Percentiles rank a stretch among this genome's conserved stretches.
These are phyloP conservation scores for Trametes meyenii DNA, from an alignment of 768 basidiomycete genomes.

Conservation along the genomic window DNA sequence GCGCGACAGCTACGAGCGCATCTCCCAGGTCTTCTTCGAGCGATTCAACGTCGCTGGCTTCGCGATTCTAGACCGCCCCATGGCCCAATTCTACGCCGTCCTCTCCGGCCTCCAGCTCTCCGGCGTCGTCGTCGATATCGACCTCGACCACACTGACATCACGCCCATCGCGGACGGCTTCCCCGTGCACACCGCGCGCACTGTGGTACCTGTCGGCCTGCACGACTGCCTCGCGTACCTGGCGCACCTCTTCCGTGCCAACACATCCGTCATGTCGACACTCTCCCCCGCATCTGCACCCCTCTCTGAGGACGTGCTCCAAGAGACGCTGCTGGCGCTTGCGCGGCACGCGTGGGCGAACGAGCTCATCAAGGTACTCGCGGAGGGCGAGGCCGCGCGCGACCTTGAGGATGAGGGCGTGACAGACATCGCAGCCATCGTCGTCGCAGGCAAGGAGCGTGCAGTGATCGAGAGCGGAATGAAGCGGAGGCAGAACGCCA, in stretches of 20 bases:
- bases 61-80: conserved; percentile 77
- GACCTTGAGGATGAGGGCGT: conserved; percentile 60
- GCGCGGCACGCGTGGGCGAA: conserved; percentile 64
- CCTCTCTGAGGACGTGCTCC: conserved; percentile 48
- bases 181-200: conserved; percentile 54
- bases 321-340: conserved; percentile 61
- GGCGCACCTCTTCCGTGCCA: conserved; percentile 69
- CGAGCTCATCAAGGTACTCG: conserved; percentile 71
- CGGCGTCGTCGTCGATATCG: conserved; percentile 84
- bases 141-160: conserved; percentile 73
- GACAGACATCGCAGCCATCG: conserved; percentile 86
- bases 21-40: conserved; percentile 88
- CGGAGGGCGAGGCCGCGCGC: conserved; percentile 59
- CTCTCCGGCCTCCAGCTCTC: conserved; percentile 45
- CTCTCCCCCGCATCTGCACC: conserved; percentile 56
- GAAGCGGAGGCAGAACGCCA: conserved; percentile 74
- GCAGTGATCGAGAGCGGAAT: conserved; percentile 85
- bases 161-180: conserved; percentile 77
- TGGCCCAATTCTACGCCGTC: conserved; percentile 81
- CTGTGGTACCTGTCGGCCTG: conserved; percentile 66
- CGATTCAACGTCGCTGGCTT: conserved; percentile 89
- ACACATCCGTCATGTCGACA: conserved; percentile 61
- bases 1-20: conserved; percentile 66
- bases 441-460: conserved; percentile 90
- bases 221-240: conserved; percentile 76